A percentile compares a stretch with the other conserved stretches of the same genome.
Conservation (phyloP, 345 rosid species). For the Psidium guajava region DNA sequence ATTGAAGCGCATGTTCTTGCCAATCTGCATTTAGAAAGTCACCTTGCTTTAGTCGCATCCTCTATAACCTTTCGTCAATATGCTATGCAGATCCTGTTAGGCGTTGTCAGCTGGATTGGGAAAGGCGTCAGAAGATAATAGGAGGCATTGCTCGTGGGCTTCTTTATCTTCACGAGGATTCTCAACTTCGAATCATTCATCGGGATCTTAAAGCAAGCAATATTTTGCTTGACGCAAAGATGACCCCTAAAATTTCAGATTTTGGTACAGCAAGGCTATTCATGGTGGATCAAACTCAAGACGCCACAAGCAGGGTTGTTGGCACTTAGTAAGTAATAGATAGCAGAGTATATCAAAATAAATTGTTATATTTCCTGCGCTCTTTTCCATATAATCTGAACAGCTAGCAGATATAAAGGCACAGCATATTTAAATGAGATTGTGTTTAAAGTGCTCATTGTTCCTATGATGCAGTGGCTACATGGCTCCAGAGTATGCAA, state of each 20-base stretch:
- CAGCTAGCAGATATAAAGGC: neutral
- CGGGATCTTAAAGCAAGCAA: neutral
- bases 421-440: neutral
- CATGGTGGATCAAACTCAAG: neutral
- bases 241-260: neutral
- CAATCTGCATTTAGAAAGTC: neutral
- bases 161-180: neutral
- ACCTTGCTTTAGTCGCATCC: neutral
- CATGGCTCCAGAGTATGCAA: neutral
- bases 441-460: neutral
- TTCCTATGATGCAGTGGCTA: neutral
- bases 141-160: neutral
- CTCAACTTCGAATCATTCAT: neutral
- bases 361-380: neutral
- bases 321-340: neutral
- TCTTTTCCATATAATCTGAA: neutral
- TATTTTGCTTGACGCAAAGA: neutral
- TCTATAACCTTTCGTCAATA: neutral
- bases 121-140: neutral
- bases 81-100: neutral
- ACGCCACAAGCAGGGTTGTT: neutral
- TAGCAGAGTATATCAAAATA: neutral
- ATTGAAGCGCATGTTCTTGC: neutral
- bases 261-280: neutral
- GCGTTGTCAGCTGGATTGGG: neutral